Evolutionary conservation across 306 rosid genomes (phyloP).

Genomic region (Casuarina glauca): DNA sequence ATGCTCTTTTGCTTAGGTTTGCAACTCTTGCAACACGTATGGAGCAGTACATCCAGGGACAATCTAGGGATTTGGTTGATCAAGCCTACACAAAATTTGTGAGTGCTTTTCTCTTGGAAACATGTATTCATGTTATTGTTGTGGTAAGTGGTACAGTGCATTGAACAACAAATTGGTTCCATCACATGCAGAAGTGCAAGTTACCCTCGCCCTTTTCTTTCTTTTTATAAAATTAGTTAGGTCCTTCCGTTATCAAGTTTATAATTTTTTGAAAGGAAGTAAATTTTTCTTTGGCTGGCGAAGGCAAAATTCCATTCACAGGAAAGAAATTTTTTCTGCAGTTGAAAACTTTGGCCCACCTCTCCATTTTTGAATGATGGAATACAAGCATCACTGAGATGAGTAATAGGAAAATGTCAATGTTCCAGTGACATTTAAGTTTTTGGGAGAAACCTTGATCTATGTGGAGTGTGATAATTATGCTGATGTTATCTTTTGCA

Average conservation of each 20-base stretch:
- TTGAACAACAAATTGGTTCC: neutral
- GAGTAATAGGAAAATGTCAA: neutral
- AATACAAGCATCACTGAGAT: neutral
- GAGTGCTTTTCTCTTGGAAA: constrained; percentile 35
- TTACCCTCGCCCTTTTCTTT: neutral
- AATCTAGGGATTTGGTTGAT: constrained; percentile 98
- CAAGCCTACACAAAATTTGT: constrained; percentile 97
- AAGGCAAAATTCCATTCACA: neutral
- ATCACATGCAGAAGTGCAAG: neutral
- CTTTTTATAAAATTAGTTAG: too few relatives aligned
- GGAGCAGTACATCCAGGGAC: constrained; percentile 96
- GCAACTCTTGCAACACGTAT: constrained; percentile 95
- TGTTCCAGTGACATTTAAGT: neutral
- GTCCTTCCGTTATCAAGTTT: too few relatives aligned
- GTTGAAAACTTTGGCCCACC: neutral
- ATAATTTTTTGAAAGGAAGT: neutral
- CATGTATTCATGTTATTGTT: constrained; percentile 1
- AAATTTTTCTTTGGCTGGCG: neutral
- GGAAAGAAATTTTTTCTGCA: neutral
- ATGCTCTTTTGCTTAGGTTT: constrained; percentile 55
- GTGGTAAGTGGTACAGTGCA: neutral
- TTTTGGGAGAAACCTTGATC: neutral
- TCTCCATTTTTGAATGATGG: neutral
- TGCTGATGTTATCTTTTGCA: neutral
- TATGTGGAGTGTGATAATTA: neutral